Evolutionary conservation across 345 rosid species (phyloP).

Genomic region (Gossypium stocksii): DNA sequence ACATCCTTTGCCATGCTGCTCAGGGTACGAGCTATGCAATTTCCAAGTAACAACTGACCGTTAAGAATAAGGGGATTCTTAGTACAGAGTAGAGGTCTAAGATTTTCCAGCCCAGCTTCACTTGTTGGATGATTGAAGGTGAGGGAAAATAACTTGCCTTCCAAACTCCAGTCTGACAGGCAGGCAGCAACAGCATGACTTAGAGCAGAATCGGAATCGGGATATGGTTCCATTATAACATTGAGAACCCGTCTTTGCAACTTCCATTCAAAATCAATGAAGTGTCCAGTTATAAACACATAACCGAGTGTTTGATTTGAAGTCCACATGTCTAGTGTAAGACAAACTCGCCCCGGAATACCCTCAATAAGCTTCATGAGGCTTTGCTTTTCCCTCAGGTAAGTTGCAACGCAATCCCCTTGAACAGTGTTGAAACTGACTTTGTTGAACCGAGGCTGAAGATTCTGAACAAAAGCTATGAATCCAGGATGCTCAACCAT

Average conservation of each 20-base stretch:
- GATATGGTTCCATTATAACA: constrained; percentile 81
- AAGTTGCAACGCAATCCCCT: constrained; percentile 93
- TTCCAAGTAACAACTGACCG: constrained; percentile 72
- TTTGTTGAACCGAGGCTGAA: constrained; percentile 72
- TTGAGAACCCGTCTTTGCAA: constrained; percentile 66
- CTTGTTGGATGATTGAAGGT: constrained; percentile 51
- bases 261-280: constrained; percentile 80
- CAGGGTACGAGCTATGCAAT: constrained; percentile 55
- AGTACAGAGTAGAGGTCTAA: constrained; percentile 56
- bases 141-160: constrained; percentile 71
- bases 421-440: constrained; percentile 73
- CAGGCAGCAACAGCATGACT: constrained; percentile 81
- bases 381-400: constrained; percentile 72
- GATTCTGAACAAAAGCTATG: constrained; percentile 62
- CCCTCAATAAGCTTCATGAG: constrained; percentile 61
- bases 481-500: constrained; percentile 89
- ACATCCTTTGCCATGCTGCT: constrained; percentile 60
- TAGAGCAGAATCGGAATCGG: constrained; percentile 61
- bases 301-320: constrained; percentile 64
- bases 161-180: constrained; percentile 81
- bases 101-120: constrained; percentile 55
- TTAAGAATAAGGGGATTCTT: constrained; percentile 72
- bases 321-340: constrained; percentile 71
- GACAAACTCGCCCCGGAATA: constrained; percentile 74
- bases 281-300: constrained; percentile 75